phyloP scores from a whole-genome alignment of 345 rosid species.

The Noccaea bulbosa region DNA sequence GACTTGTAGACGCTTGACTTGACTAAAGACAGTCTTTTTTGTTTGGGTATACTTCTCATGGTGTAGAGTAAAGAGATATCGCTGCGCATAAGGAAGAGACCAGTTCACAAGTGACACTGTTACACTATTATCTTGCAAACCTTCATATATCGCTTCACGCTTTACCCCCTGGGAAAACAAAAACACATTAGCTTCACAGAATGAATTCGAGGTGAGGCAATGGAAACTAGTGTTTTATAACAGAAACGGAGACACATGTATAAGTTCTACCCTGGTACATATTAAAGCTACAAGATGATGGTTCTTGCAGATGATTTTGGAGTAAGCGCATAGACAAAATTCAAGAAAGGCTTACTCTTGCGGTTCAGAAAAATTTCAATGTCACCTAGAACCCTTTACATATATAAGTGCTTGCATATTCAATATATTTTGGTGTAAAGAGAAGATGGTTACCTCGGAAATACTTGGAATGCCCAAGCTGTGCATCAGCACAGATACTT shows the following conservation, averaged over 20 bases:
- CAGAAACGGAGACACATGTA: background rate
- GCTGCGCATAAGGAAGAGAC: constrained; percentile 95
- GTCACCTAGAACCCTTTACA: background rate
- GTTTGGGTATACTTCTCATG: constrained; percentile 59
- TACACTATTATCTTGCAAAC: constrained; percentile 54
- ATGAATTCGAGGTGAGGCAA: constrained; percentile 2
- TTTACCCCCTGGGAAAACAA: constrained; percentile 60
- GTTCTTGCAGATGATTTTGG: constrained; percentile 12
- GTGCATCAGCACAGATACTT: constrained; percentile 62
- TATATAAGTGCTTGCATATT: constrained; percentile 18
- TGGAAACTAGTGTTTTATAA: constrained; percentile 14
- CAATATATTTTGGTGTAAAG: constrained; percentile 20
- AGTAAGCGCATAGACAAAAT: constrained; percentile 15
- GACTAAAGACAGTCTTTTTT: constrained; percentile 54
- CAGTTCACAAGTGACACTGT: constrained; percentile 72
- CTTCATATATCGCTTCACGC: constrained; percentile 70
- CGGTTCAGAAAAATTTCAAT: constrained; percentile 7
- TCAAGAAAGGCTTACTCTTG: constrained; percentile 28
- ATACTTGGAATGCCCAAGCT: constrained; percentile 79
- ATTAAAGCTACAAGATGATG: constrained; percentile 24
- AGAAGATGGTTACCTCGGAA: constrained; percentile 61
- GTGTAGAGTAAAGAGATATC: constrained; percentile 66
- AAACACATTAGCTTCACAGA: background rate
- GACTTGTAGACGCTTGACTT: constrained; percentile 53
- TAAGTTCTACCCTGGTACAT: constrained; percentile 26